Conservation (phyloP, 257 asterid species). For the Cordia subcordata region DNA sequence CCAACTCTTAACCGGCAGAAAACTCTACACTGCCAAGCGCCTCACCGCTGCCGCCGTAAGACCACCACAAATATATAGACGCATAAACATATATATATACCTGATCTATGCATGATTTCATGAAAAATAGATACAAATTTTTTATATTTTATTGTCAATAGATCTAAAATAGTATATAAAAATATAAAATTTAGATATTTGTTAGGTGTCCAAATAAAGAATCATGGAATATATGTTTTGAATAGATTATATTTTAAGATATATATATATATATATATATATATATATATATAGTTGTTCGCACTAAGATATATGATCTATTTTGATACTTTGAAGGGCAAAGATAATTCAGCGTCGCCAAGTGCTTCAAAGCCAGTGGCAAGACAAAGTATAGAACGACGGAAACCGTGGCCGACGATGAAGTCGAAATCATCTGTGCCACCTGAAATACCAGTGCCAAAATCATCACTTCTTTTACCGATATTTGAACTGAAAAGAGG, state of each 20-base stretch:
- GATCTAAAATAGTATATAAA: too few relatives aligned
- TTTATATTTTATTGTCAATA: too few relatives aligned
- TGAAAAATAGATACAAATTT: too few relatives aligned
- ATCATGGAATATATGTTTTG: too few relatives aligned
- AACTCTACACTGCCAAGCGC: constrained; percentile 52
- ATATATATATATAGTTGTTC: too few relatives aligned
- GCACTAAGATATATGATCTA: too few relatives aligned
- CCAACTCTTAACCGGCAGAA: constrained; percentile 53
- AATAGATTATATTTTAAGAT: too few relatives aligned
- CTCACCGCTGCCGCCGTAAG: constrained; percentile 54
- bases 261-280: too few relatives aligned
- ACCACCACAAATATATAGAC: not conserved
- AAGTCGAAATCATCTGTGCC: constrained; percentile 16
- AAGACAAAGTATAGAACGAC: constrained; percentile 27
- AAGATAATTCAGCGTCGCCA: constrained; percentile 24
- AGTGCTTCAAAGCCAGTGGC: not conserved
- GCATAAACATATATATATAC: not conserved
- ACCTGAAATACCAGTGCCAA: constrained; percentile 34
- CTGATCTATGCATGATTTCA: too few relatives aligned
- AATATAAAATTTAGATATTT: too few relatives aligned
- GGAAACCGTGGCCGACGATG: constrained; percentile 5
- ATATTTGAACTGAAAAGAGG: constrained; percentile 58
- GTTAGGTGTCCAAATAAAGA: too few relatives aligned
- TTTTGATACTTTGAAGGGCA: not conserved
- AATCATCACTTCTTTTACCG: constrained; percentile 53